These are phyloP conservation scores for Dichotomocladium elegans DNA, from an alignment of 371 early-diverging fungal genomes.

Conservation along the genomic window DNA sequence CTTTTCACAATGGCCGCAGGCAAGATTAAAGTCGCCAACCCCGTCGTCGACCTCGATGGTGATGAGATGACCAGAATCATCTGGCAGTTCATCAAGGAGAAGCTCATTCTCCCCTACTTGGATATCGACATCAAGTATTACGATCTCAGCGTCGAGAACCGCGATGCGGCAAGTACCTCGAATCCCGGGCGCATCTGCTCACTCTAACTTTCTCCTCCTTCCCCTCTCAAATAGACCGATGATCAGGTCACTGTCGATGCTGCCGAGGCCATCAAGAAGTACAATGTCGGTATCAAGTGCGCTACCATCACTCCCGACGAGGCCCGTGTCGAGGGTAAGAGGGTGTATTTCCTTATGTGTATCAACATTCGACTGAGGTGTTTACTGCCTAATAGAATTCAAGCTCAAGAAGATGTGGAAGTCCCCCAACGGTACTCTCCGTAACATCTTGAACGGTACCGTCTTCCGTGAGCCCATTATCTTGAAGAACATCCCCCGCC, in stretches of 20 bases:
- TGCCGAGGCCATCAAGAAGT: constrained; percentile 94
- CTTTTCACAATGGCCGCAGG: constrained; percentile 11
- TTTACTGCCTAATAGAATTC: constrained; percentile 68
- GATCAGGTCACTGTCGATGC: constrained; percentile 96
- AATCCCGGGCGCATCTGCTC: not conserved
- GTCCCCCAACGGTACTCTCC: constrained; percentile 96
- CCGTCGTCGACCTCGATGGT: constrained; percentile 93
- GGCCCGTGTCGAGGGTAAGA: constrained; percentile 88
- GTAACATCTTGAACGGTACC: constrained; percentile 95
- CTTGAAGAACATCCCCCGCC: constrained; percentile 80
- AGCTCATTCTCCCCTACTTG: constrained; percentile 90
- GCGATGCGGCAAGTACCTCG: constrained; percentile 64
- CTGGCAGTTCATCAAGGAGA: constrained; percentile 91
- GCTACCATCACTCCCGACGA: constrained; percentile 99
- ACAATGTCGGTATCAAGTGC: constrained; percentile 98
- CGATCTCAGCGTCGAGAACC: constrained; percentile 89
- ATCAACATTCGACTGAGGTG: not conserved
- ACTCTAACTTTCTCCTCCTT: not conserved
- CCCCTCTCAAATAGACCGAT: constrained; percentile 60
- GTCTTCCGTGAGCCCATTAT: constrained; percentile 98
- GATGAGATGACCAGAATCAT: constrained; percentile 97
- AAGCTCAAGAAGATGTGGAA: constrained; percentile 95
- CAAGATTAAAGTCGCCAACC: constrained; percentile 72
- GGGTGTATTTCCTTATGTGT: not conserved
- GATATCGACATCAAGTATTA: constrained; percentile 94